phyloP scores from a whole-genome alignment of 192 early-diverging fungal genomes.

The Coemansia sp. region DNA sequence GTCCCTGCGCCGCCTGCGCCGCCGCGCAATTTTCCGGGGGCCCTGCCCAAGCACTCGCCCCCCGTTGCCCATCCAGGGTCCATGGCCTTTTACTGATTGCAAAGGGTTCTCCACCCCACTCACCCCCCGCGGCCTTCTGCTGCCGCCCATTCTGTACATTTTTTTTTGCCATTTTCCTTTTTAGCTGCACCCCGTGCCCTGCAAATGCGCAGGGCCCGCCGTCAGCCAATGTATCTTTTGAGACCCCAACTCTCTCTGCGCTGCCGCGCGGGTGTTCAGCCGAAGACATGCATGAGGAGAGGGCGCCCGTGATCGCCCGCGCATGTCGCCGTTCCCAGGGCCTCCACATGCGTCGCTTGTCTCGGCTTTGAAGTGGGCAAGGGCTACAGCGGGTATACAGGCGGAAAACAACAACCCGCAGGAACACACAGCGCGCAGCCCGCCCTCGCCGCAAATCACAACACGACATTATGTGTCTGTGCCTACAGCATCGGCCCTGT shows the following conservation, averaged over 20 bases:
- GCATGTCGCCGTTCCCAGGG: constrained; percentile 8
- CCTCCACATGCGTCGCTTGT: too few relatives aligned
- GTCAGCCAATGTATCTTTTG: constrained; percentile 8
- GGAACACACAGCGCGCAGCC: too few relatives aligned
- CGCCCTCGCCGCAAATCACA: too few relatives aligned
- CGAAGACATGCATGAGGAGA: constrained; percentile 8
- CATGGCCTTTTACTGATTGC: constrained; percentile 34
- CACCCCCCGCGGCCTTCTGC: not conserved
- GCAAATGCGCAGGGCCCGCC: not conserved
- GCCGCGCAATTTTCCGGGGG: constrained; percentile 6
- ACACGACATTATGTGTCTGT: too few relatives aligned
- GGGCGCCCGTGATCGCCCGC: constrained; percentile 8
- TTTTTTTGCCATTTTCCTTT: not conserved
- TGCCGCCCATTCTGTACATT: constrained; percentile 18
- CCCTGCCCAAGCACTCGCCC: constrained; percentile 38
- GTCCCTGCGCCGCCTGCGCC: constrained; percentile 11
- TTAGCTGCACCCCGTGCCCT: not conserved
- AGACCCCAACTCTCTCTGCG: constrained; percentile 3
- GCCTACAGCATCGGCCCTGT: too few relatives aligned
- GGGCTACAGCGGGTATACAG: too few relatives aligned
- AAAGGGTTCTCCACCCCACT: not conserved
- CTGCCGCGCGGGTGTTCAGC: constrained; percentile 5
- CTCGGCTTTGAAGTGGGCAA: too few relatives aligned
- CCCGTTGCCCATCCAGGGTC: constrained; percentile 24
- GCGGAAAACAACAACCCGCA: too few relatives aligned